phyloP scores from a whole-genome alignment of 2,329 filamentous ascomycete species.

The Colletotrichum destructivum region DNA sequence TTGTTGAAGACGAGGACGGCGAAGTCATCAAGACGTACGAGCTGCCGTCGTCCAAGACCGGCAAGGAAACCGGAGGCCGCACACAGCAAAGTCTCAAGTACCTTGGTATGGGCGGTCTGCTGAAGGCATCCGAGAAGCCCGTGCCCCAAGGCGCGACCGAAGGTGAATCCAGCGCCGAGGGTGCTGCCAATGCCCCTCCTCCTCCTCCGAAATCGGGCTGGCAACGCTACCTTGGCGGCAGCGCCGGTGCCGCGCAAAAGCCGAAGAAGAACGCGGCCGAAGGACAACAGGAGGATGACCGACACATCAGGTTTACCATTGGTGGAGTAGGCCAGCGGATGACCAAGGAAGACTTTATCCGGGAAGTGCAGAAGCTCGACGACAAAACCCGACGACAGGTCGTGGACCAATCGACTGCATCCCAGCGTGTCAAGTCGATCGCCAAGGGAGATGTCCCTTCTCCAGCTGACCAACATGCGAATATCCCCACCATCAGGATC shows the following conservation, averaged over 20 bases:
- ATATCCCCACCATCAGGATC: conserved; percentile 31
- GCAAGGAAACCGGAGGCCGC: conserved; percentile 49
- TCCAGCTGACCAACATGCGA: conserved; percentile 13
- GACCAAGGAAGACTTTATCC: conserved; percentile 86
- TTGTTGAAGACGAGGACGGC: conserved; percentile 88
- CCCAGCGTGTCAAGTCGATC: conserved; percentile 63
- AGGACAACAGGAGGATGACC: conserved; percentile 75
- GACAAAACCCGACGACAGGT: conserved; percentile 72
- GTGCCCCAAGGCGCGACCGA: conserved; percentile 50
- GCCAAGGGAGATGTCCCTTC: conserved; percentile 59
- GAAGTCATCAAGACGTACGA: conserved; percentile 91
- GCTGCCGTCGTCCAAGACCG: conserved; percentile 69
- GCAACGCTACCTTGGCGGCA: conserved; percentile 64
- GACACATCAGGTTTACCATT: conserved; percentile 82
- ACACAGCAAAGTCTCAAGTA: conserved; percentile 66
- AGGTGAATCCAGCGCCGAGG: conserved; percentile 49
- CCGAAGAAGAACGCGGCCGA: conserved; percentile 57
- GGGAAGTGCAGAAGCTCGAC: conserved; percentile 81
- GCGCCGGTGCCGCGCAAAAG: conserved; percentile 42
- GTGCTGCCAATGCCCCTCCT: conserved; percentile 57
- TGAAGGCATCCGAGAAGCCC: conserved; percentile 58
- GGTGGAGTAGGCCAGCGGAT: conserved; percentile 80
- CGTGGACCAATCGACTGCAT: conserved; percentile 65
- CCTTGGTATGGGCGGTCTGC: conserved; percentile 65
- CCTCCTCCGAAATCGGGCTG: conserved; percentile 66